phyloP scores from a whole-genome alignment of 2,329 filamentous ascomycete genomes.

The Dactylonectria estremocensis region DNA sequence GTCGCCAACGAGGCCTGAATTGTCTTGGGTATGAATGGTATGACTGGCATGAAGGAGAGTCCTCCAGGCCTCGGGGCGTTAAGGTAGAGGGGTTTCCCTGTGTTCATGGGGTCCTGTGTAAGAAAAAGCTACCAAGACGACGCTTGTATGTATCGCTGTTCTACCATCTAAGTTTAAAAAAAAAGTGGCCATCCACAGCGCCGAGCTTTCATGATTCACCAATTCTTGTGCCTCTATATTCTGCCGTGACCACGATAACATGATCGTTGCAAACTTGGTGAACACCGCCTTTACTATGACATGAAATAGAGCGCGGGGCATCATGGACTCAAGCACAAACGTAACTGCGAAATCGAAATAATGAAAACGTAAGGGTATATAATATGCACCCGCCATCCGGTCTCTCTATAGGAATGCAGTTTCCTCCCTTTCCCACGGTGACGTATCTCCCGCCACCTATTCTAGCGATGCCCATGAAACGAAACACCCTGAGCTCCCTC shows the following conservation, averaged over 20 bases:
- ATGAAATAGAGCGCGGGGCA: neutral
- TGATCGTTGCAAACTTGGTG: neutral
- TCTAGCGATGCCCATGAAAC: constrained; percentile 42
- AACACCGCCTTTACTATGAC: neutral
- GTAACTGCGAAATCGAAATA: neutral
- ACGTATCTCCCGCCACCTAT: constrained; percentile 28
- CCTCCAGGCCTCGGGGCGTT: constrained; percentile 47
- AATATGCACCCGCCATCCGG: constrained; percentile 13
- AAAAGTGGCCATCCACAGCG: constrained; percentile 41
- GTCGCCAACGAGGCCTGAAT: constrained; percentile 24
- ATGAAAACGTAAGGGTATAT: constrained; percentile 15
- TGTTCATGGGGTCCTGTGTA: constrained; percentile 47
- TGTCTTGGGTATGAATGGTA: constrained; percentile 48
- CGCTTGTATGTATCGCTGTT: constrained; percentile 50
- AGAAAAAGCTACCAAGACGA: constrained; percentile 47
- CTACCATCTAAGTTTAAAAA: constrained; percentile 38
- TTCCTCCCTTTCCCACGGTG: constrained; percentile 24
- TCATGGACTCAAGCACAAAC: neutral
- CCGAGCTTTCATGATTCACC: constrained; percentile 17
- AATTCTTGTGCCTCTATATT: neutral
- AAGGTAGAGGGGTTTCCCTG: constrained; percentile 47
- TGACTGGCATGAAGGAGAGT: constrained; percentile 40
- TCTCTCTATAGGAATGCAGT: constrained; percentile 22
- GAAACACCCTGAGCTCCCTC: constrained; percentile 49
- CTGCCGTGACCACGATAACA: neutral